phyloP scores from a whole-genome alignment of 164 flowering plant genomes.

The Nymphaea thermarum region DNA sequence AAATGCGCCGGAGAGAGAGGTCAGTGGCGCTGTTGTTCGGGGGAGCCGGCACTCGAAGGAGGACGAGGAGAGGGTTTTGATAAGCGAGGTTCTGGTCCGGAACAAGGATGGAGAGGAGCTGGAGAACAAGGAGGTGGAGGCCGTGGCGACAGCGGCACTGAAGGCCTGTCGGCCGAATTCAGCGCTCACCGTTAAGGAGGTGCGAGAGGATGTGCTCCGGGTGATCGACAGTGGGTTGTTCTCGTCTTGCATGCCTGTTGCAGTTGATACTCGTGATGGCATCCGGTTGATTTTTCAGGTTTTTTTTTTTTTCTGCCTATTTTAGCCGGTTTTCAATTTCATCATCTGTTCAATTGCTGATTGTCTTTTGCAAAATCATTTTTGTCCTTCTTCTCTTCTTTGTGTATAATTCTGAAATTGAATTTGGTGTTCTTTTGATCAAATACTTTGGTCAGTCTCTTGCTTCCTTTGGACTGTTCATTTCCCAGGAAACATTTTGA shows the following conservation, averaged over 20 bases:
- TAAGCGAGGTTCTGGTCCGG: slow-evolving; percentile 85
- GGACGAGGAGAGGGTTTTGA: slow-evolving; percentile 85
- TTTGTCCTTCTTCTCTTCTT: too few relatives aligned
- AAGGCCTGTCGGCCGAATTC: slow-evolving; percentile 76
- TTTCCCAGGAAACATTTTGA: too few relatives aligned
- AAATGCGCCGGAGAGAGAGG: neutral
- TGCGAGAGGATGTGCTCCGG: slow-evolving; percentile 91
- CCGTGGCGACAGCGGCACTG: slow-evolving; percentile 58
- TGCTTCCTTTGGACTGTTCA: too few relatives aligned
- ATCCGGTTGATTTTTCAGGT: slow-evolving; percentile 91
- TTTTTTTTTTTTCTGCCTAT: slow-evolving; percentile 1
- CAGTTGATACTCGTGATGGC: slow-evolving; percentile 91
- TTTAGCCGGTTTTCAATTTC: neutral
- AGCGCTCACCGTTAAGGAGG: slow-evolving; percentile 80
- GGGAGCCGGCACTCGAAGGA: slow-evolving; percentile 22
- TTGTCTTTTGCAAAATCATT: too few relatives aligned
- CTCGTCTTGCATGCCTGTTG: slow-evolving; percentile 87
- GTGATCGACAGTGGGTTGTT: slow-evolving; percentile 84
- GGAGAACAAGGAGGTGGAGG: slow-evolving; percentile 84
- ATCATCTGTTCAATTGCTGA: too few relatives aligned
- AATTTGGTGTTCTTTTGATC: too few relatives aligned
- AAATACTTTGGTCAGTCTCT: too few relatives aligned
- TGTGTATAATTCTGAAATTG: too few relatives aligned
- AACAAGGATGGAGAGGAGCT: slow-evolving; percentile 94
- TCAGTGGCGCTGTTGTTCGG: slow-evolving; percentile 4